Evolutionary conservation across 1,284 basidiomycete species (phyloP).

Genomic region (Bjerkandera adusta): DNA sequence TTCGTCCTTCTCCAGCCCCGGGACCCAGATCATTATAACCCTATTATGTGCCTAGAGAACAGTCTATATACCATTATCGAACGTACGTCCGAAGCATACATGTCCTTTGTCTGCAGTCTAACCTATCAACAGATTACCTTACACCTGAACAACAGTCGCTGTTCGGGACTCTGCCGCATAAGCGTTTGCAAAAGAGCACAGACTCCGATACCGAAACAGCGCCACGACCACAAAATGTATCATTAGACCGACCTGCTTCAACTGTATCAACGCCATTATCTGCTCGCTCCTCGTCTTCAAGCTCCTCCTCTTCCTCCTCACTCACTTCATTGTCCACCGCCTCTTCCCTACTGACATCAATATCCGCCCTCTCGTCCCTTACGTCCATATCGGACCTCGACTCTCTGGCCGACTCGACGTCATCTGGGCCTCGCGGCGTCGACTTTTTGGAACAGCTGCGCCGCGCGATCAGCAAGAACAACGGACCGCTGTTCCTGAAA

Average conservation of each 20-base stretch:
- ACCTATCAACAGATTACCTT: constrained; percentile 51
- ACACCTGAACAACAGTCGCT: constrained; percentile 58
- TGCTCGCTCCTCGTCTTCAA: constrained; percentile 33
- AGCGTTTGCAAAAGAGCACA: constrained; percentile 34
- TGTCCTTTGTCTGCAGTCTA: constrained; percentile 12
- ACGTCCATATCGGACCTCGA: constrained; percentile 34
- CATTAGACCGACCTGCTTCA: constrained; percentile 4
- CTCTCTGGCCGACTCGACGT: constrained; percentile 29
- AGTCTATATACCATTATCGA: constrained; percentile 67
- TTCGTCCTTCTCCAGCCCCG: constrained; percentile 72
- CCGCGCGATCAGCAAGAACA: constrained; percentile 57
- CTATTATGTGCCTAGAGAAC: constrained; percentile 69
- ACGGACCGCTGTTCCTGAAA: constrained; percentile 69
- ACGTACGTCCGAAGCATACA: constrained; percentile 44
- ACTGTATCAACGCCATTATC: constrained; percentile 12
- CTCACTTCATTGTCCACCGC: constrained; percentile 23
- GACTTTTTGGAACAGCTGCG: constrained; percentile 58
- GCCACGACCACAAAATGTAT: neutral
- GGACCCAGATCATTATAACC: constrained; percentile 79
- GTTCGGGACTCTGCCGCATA: constrained; percentile 62
- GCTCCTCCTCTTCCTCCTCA: constrained; percentile 21
- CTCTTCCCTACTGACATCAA: constrained; percentile 20
- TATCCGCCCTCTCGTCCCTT: constrained; percentile 20
- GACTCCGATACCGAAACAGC: constrained; percentile 19
- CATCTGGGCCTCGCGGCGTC: constrained; percentile 28